These are phyloP conservation scores for Benincasa hispida DNA, from an alignment of 306 rosid genomes.

Conservation along the genomic window DNA sequence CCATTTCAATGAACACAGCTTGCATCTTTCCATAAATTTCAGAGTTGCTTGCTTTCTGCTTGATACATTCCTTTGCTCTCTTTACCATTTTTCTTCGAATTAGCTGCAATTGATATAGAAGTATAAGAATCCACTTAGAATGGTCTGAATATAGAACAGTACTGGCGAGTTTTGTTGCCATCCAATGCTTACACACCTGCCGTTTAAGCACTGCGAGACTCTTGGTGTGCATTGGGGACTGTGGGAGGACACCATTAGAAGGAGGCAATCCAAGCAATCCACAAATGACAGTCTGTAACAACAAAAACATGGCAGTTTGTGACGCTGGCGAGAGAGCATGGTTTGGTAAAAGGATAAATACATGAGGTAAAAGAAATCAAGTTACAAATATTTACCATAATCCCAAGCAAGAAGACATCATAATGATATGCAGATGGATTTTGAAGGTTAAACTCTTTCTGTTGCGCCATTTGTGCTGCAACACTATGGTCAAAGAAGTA, in stretches of 20 bases:
- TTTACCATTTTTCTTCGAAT: constrained; percentile 58
- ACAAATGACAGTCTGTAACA: constrained; percentile 61
- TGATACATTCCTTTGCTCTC: constrained; percentile 62
- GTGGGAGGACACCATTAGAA: constrained; percentile 94
- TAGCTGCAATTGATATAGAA: constrained; percentile 21
- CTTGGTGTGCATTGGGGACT: constrained; percentile 94
- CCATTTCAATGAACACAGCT: constrained; percentile 59
- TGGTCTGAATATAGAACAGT: background rate
- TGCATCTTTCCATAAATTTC: constrained; percentile 65
- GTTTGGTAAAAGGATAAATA: background rate
- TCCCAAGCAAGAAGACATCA: constrained; percentile 61
- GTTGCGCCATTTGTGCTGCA: constrained; percentile 82
- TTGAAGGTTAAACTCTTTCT: constrained; percentile 78
- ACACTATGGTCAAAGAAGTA: constrained; percentile 87
- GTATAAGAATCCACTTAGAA: background rate
- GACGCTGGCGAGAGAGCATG: background rate
- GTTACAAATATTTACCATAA: constrained; percentile 29
- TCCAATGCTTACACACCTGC: constrained; percentile 26
- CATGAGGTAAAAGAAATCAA: background rate
- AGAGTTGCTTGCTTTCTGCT: constrained; percentile 29
- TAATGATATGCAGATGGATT: constrained; percentile 87
- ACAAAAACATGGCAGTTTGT: background rate
- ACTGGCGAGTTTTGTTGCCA: background rate
- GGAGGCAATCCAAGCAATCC: constrained; percentile 92
- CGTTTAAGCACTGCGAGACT: constrained; percentile 74